Conservation (phyloP, 2,329 filamentous ascomycete species). For the Colletotrichum lupini region DNA sequence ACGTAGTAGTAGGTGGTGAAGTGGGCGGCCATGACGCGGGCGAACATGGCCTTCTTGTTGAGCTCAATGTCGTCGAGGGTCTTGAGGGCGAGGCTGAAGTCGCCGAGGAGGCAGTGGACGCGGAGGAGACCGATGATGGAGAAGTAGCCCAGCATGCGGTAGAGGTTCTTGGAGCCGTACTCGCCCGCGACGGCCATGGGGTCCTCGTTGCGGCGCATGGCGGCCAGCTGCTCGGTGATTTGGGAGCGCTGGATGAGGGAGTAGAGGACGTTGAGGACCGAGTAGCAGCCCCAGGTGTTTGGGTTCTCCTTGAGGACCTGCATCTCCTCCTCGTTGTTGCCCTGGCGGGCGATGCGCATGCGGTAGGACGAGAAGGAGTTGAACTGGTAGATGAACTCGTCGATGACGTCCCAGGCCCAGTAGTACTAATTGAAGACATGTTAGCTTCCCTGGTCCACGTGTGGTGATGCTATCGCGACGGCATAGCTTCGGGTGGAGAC, state of each 20-base stretch:
- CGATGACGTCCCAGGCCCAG: conserved; percentile 99
- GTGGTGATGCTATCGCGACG: background rate
- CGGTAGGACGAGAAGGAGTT: conserved; percentile 99
- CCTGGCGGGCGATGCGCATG: conserved; percentile 85
- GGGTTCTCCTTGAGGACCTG: conserved; percentile 93
- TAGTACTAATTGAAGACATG: conserved; percentile 76
- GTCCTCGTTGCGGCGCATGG: conserved; percentile 95
- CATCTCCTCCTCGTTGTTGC: conserved; percentile 91
- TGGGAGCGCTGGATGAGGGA: conserved; percentile 98
- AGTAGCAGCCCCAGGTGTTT: conserved; percentile 99
- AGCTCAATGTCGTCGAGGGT: conserved; percentile 99
- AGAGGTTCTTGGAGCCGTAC: conserved; percentile 93
- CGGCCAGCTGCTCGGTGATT: conserved; percentile 96
- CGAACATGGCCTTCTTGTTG: conserved; percentile 99
- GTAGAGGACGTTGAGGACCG: conserved; percentile 98
- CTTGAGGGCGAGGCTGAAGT: conserved; percentile 98
- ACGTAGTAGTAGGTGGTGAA: conserved; percentile 99
- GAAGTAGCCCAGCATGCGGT: conserved; percentile 99
- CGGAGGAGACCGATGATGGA: conserved; percentile 97
- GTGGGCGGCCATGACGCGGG: conserved; percentile 98
- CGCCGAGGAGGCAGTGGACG: conserved; percentile 94
- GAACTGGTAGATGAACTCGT: conserved; percentile 99
- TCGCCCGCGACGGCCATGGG: conserved; percentile 89
- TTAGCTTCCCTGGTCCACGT: conserved; percentile 18
- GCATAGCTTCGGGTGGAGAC: background rate